These are phyloP conservation scores for Tricholoma terreum DNA, from an alignment of 768 basidiomycete species.

Conservation along the genomic window DNA sequence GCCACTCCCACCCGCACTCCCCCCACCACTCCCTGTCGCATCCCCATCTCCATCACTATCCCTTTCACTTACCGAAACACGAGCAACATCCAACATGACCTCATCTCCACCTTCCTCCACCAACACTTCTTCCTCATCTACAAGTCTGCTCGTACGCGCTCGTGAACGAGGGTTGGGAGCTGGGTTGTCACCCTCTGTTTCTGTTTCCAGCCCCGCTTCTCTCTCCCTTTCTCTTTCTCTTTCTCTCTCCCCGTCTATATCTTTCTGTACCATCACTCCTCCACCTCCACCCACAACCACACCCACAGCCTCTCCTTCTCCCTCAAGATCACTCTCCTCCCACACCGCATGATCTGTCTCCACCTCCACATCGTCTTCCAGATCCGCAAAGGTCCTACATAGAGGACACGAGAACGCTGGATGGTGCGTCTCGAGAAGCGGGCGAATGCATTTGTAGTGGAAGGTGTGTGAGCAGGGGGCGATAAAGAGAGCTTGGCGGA, in stretches of 20 bases:
- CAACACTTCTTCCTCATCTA: conserved; percentile 10
- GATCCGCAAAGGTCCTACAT: conserved; percentile 91
- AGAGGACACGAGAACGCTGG: conserved; percentile 94
- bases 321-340: conserved; percentile 8
- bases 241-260: conserved; percentile 7
- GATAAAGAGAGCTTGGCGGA: conserved; percentile 95
- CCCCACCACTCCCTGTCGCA: conserved; percentile 11
- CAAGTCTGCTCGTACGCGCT: conserved; percentile 2
- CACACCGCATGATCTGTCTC: conserved; percentile 28
- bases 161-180: background rate
- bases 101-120: conserved; percentile 1
- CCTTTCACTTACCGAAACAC: no score
- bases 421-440: conserved; percentile 83
- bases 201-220: conserved; percentile 16
- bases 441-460: conserved; percentile 96
- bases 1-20: background rate
- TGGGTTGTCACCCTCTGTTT: conserved; percentile 4
- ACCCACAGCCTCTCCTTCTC: background rate
- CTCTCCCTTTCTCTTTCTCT: conserved; percentile 11
- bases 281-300: conserved; percentile 4
- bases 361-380: conserved; percentile 90
- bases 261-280: conserved; percentile 9
- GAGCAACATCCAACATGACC: background rate
- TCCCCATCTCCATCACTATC: background rate
- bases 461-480: conserved; percentile 96